A percentile compares a stretch with the other conserved stretches of the same genome.
These are phyloP conservation scores for Agastache rugosa DNA, from an alignment of 257 asterid species.

Conservation along the genomic window DNA sequence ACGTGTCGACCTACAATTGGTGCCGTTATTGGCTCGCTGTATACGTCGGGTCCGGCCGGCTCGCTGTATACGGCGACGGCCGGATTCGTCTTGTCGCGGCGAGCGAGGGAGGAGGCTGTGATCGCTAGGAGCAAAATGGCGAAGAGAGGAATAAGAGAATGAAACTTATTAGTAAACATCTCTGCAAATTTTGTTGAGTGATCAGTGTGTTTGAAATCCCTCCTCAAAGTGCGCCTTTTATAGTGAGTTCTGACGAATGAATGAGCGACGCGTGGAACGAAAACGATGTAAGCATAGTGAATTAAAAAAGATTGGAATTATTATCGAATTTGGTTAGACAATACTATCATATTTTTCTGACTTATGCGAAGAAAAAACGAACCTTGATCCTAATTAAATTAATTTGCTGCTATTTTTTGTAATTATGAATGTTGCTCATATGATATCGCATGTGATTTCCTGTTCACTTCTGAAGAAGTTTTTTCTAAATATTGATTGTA, in stretches of 20 bases:
- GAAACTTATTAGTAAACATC: neutral
- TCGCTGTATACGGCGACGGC: neutral
- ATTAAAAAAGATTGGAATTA: neutral
- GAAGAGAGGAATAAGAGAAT: neutral
- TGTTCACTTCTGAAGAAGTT: neutral
- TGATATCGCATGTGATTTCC: neutral
- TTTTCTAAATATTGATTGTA: neutral
- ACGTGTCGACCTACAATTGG: neutral
- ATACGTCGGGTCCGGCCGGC: neutral
- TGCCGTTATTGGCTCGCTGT: neutral
- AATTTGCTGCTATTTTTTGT: neutral
- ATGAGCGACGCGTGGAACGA: neutral
- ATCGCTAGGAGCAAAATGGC: conserved; percentile 1
- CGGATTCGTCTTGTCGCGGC: neutral
- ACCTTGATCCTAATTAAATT: neutral
- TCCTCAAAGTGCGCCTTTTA: neutral
- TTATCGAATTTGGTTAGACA: neutral
- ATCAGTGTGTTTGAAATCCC: neutral
- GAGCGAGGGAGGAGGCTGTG: neutral
- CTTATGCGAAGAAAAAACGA: neutral
- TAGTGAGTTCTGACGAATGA: neutral
- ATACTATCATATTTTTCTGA: neutral
- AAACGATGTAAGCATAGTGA: neutral
- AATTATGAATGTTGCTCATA: neutral
- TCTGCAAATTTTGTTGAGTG: neutral